Evolutionary conservation across 2,329 filamentous ascomycete species (phyloP).

Genomic region (Stachybotrys echinatus): DNA sequence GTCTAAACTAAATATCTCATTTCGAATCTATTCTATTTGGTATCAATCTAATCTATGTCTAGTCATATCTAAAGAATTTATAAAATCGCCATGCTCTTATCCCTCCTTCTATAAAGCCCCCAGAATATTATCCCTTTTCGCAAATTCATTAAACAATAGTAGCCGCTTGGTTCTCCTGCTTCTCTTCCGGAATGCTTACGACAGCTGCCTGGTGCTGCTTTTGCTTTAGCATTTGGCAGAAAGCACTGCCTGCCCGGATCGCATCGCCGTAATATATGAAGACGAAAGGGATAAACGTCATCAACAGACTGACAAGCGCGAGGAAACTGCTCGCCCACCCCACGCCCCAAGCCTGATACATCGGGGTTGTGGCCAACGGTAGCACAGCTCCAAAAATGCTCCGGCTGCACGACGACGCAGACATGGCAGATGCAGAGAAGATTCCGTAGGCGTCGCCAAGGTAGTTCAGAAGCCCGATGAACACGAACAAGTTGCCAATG

Average conservation of each 20-base stretch:
- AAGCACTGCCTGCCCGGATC: not conserved
- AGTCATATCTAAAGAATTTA: too few species aligned
- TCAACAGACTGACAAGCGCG: not conserved
- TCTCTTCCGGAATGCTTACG: not conserved
- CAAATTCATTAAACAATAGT: not conserved
- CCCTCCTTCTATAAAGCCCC: not conserved
- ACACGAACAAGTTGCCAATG: not conserved
- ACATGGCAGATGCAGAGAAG: constrained; percentile 1
- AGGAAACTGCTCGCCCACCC: constrained; percentile 1
- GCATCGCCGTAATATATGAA: not conserved
- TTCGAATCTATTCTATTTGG: too few species aligned
- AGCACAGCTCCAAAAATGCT: constrained; percentile 1
- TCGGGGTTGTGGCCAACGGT: not conserved
- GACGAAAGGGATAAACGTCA: not conserved
- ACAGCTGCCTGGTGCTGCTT: not conserved
- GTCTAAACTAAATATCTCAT: too few species aligned
- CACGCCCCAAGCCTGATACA: not conserved
- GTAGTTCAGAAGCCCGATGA: constrained; percentile 1
- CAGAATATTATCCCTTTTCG: not conserved
- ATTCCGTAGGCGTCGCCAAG: constrained; percentile 1
- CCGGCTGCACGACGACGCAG: not conserved
- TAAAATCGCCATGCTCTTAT: too few species aligned
- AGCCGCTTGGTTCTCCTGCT: not conserved
- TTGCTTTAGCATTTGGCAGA: not conserved
- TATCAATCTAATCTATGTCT: too few species aligned